These are phyloP conservation scores for Novymonas esmeraldas DNA, from an alignment of 208 protist genomes.

Conservation along the genomic window DNA sequence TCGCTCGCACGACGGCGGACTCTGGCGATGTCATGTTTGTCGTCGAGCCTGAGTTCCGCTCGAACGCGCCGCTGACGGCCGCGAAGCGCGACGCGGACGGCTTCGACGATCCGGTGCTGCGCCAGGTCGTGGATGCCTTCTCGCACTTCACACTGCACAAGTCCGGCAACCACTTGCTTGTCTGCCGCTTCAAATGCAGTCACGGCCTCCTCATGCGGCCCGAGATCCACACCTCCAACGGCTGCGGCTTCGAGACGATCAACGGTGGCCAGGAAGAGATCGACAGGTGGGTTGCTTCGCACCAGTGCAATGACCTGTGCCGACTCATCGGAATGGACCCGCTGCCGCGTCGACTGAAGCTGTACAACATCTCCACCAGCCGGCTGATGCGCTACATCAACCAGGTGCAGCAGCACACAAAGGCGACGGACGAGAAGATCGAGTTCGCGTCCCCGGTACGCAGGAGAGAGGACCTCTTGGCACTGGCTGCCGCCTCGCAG, in stretches of 20 bases:
- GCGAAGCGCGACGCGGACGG: slow-evolving; percentile 23
- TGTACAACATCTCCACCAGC: slow-evolving; percentile 28
- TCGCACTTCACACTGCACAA: slow-evolving; percentile 52
- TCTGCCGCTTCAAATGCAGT: slow-evolving; percentile 42
- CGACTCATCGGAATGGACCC: slow-evolving; percentile 18
- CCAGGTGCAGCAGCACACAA: slow-evolving; percentile 24
- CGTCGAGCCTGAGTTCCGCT: slow-evolving; percentile 27
- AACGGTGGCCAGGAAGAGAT: slow-evolving; percentile 42
- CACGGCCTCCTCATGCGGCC: slow-evolving; percentile 44
- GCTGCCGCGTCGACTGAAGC: slow-evolving; percentile 21
- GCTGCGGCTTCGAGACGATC: slow-evolving; percentile 38
- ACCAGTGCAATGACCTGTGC: slow-evolving; percentile 40
- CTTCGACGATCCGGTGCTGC: slow-evolving; percentile 26
- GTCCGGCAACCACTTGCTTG: slow-evolving; percentile 29
- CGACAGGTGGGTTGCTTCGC: slow-evolving; percentile 25
- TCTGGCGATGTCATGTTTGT: slow-evolving; percentile 38
- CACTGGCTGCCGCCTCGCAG: not conserved
- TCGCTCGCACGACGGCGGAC: slow-evolving; percentile 26
- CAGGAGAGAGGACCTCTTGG: not conserved
- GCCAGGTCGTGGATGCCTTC: slow-evolving; percentile 60
- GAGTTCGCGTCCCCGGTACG: not conserved
- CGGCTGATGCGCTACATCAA: slow-evolving; percentile 27
- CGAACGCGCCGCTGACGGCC: slow-evolving; percentile 5
- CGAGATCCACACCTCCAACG: slow-evolving; percentile 36
- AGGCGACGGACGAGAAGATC: slow-evolving; percentile 8